Conservation (phyloP, 352 stramenopile genomes). For the Pythium biforme region DNA sequence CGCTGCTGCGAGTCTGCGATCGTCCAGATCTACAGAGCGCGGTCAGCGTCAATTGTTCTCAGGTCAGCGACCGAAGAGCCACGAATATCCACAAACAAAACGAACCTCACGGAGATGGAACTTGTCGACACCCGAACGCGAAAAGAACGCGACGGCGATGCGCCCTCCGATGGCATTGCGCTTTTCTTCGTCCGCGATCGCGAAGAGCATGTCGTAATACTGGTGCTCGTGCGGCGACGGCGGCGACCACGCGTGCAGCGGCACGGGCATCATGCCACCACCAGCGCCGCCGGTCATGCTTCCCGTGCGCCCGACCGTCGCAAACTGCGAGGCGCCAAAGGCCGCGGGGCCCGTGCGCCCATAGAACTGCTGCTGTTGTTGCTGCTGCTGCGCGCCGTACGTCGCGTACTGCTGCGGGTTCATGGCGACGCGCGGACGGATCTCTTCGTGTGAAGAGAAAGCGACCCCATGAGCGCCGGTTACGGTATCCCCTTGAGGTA, state of each 20-base stretch:
- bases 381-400: conserved; percentile 35
- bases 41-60: not conserved
- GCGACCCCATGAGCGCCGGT: not conserved
- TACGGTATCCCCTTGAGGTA: not conserved
- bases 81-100: not conserved
- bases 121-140: conserved; percentile 89
- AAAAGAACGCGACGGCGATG: conserved; percentile 93
- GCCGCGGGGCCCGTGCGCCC: conserved; percentile 33
- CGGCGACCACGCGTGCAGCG: conserved; percentile 56
- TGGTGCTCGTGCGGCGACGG: conserved; percentile 63
- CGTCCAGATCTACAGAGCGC: conserved; percentile 62
- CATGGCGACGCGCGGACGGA: conserved; percentile 19
- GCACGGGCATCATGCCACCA: conserved; percentile 1
- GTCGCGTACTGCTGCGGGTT: conserved; percentile 64
- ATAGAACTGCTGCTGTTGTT: conserved; percentile 51
- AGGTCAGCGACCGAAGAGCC: not conserved
- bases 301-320: conserved; percentile 31
- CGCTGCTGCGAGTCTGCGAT: conserved; percentile 68
- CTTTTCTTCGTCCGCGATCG: conserved; percentile 82
- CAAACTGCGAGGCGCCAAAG: conserved; percentile 32
- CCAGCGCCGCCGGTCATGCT: conserved; percentile 20
- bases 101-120: conserved; percentile 65
- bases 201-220: conserved; percentile 92
- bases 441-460: not conserved
- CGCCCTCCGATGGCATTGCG: conserved; percentile 83